A percentile compares a stretch with the other conserved stretches of the same genome.
Conservation (phyloP, 306 rosid species). For the Vigna mungo region DNA sequence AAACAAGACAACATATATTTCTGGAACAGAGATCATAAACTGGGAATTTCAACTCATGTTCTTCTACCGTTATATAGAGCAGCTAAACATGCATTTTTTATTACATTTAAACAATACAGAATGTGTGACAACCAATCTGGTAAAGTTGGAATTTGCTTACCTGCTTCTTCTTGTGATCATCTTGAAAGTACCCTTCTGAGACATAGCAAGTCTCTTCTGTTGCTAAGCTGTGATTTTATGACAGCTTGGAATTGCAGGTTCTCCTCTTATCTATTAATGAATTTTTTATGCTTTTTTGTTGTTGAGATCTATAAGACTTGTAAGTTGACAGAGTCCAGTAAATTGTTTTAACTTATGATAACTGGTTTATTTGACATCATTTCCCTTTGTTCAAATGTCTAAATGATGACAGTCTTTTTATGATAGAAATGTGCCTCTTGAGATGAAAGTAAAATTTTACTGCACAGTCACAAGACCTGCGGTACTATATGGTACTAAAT, state of each 20-base stretch:
- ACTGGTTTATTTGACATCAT: constrained; percentile 11
- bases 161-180: constrained; percentile 42
- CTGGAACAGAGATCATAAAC: constrained; percentile 80
- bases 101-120: constrained; percentile 58
- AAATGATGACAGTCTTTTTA: background rate
- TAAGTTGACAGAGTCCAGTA: constrained; percentile 3
- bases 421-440: background rate
- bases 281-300: background rate
- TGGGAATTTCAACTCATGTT: constrained; percentile 76
- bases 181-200: constrained; percentile 67
- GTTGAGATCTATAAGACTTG: constrained; percentile 12
- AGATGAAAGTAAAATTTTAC: background rate
- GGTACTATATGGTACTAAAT: background rate
- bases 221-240: constrained; percentile 83
- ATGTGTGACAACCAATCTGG: constrained; percentile 40
- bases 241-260: constrained; percentile 97
- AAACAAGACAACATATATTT: constrained; percentile 47
- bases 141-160: constrained; percentile 38
- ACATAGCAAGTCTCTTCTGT: constrained; percentile 72
- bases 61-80: constrained; percentile 67
- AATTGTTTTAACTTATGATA: background rate
- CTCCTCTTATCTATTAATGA: constrained; percentile 26
- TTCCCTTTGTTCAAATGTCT: background rate
- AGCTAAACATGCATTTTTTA: constrained; percentile 64
- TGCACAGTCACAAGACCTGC: background rate